Evolutionary conservation across 768 basidiomycete species (phyloP), one percentile per base, ranked within the genome.

Genomic region (Leccinum ochraceum): DNA sequence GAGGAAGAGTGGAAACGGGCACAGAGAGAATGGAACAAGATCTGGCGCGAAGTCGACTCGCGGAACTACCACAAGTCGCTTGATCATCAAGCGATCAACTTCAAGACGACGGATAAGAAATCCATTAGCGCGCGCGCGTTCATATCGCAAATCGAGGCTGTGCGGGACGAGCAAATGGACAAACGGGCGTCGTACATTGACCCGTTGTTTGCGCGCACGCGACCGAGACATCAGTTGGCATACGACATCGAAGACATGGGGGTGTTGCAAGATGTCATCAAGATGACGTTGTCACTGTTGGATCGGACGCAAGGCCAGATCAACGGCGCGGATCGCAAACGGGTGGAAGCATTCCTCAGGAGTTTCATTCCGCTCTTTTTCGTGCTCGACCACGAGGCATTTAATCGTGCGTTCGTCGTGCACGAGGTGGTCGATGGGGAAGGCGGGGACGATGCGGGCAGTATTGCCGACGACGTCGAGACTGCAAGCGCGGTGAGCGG

Each of bases 1-100:
- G 96, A 98, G 71, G 94, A 94, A 62, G 96, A 98, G 72, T 99
- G 97, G 97, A 97, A 95, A 76, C 83, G 94, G 22, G 96, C 94
- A 17, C 94, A 97, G 73, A 76, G 94, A 56, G 97, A 97, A 76
- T 99, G 97, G 97, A 98, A 98, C 77, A 92, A 96, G 73, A 91
- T 98, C 55, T 99, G 97, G 97, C 79, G 95, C 54, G 96, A 97
- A 76, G 93, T 96, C 30, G 94, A 98, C 67, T 92, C 92, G 28
- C 83, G 92, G 67, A 98, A 98, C 76, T 98, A 92, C 70, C 84
- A 87, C 76, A 95, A 94, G 79, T 89, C 91, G 56, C 81, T 98
- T 67, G 96, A 99, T 71, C 93, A 96, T 68, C 94, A 95, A 72
- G 92, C 88, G 9, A 90, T 96, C 70, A 83, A 84, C 54, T 98